Conservation (phyloP, 2,329 filamentous ascomycete genomes). For the Chalaropsis ovoidea region DNA sequence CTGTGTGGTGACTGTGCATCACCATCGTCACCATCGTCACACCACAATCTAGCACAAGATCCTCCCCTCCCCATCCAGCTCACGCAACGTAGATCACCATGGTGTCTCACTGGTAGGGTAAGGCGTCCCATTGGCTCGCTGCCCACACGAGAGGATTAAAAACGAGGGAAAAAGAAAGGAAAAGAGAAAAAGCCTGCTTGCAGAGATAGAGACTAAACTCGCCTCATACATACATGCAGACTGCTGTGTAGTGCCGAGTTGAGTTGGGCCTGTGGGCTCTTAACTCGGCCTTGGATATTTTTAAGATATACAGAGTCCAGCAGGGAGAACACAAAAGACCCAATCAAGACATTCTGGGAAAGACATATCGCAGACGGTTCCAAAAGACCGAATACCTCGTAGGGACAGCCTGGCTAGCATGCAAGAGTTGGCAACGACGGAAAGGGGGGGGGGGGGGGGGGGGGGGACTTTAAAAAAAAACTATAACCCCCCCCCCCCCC, state of each 20-base stretch:
- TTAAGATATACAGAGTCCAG: background rate
- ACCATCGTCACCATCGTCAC: constrained; percentile 12
- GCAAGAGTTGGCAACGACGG: too few species aligned
- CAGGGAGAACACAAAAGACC: background rate
- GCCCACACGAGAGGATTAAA: background rate
- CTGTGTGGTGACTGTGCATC: constrained; percentile 2
- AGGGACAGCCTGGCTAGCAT: too few species aligned
- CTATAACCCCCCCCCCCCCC: too few species aligned
- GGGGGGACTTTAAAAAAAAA: too few species aligned
- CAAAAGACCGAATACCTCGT: background rate
- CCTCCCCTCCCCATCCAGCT: background rate
- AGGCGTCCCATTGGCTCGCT: background rate
- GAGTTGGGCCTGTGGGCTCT: background rate
- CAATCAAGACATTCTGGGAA: background rate
- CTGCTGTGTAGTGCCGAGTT: background rate
- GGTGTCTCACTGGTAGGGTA: background rate
- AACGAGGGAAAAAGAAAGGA: background rate
- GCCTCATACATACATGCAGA: background rate
- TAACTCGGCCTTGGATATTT: background rate
- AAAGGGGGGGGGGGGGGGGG: too few species aligned
- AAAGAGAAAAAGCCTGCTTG: background rate
- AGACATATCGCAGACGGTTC: background rate
- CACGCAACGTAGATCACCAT: background rate
- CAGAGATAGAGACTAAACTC: background rate
- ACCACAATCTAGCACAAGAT: constrained; percentile 1